phyloP scores from a whole-genome alignment of 1,284 basidiomycete genomes.

The Macrocystidia cucumis region DNA sequence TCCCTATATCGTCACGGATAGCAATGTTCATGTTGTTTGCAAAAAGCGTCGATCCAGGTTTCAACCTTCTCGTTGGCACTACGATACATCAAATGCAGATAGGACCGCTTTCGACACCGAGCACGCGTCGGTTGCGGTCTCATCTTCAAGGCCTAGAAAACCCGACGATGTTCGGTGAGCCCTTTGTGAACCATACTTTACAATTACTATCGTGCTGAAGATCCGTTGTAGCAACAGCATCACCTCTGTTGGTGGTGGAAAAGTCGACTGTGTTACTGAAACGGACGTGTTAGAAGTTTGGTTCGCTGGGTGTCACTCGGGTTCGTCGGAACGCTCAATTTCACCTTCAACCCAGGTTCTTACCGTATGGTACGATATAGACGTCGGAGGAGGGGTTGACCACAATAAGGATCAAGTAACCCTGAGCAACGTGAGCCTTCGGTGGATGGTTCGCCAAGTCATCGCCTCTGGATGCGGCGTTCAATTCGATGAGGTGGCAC shows the following conservation, averaged over 20 bases:
- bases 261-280: conserved; percentile 12
- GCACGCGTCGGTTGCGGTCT: conserved; percentile 9
- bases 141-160: conserved; percentile 3
- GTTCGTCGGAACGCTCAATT: conserved; percentile 23
- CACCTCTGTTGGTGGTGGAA: neutral
- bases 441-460: conserved; percentile 63
- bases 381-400: conserved; percentile 62
- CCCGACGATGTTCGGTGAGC: no score
- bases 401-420: conserved; percentile 29
- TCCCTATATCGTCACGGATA: conserved; percentile 1
- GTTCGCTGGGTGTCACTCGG: conserved; percentile 55
- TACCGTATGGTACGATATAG: conserved; percentile 23
- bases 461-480: conserved; percentile 39
- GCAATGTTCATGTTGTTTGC: neutral
- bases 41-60: conserved; percentile 45
- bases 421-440: conserved; percentile 55
- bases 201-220: no score
- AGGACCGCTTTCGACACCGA: conserved; percentile 16
- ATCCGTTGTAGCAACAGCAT: no score
- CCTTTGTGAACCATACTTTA: no score
- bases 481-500: conserved; percentile 35
- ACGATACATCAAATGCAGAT: conserved; percentile 18
- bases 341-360: neutral
- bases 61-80: conserved; percentile 43
- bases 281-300: conserved; percentile 57